Base-by-base conservation (phyloP, 148 eudicot genomes). In the Drosera capensis region DNA sequence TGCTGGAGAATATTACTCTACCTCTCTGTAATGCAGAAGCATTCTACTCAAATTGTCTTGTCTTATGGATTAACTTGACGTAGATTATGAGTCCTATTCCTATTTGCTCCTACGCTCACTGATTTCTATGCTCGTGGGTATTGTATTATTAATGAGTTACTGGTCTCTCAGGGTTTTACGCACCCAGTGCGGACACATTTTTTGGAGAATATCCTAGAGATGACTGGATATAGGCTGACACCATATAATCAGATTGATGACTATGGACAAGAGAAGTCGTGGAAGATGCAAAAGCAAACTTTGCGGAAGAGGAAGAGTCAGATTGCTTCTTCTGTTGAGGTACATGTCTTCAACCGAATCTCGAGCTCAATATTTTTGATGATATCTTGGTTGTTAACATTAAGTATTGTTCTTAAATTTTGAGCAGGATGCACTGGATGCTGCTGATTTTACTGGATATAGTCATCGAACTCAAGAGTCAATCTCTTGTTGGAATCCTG, bases 131-230 rank as follows among this genome's bases (percentile, higher is more conserved):
- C n/a, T n/a, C n/a, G n/a, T n/a, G n/a, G n/a, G n/a, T n/a, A n/a
- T n/a, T n/a, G n/a, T n/a, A n/a, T n/a, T n/a, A n/a, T n/a, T n/a
- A n/a, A n/a, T n/a, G n/a, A n/a, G n/a, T n/a, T n/a, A n/a, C n/a
- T n/a, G n/a, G n/a, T n/a, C n/a, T n/a, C n/a, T 46, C 78, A 90
- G 97, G 97, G 97, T 23, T 83, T 90, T 58, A 90, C 97, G 45
- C 68, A 78, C 66, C 97, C 97, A 34, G 97, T 90, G 23, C 86
- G 93, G 23, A 75, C 76, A 58, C 73, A 75, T 52, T 90, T 80
- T 65, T 56, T 90, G 75, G 97, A 90, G 72, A 80, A 78, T 47
- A 75, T 90, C 43, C 70, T 90, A 66, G 97, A 90, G 55, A 75
- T 29, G 38, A 84, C 93, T 49, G 66, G 79, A 11, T 84, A 90